Conservation (phyloP, 192 early-diverging fungal species). For the Linnemannia elongata region DNA sequence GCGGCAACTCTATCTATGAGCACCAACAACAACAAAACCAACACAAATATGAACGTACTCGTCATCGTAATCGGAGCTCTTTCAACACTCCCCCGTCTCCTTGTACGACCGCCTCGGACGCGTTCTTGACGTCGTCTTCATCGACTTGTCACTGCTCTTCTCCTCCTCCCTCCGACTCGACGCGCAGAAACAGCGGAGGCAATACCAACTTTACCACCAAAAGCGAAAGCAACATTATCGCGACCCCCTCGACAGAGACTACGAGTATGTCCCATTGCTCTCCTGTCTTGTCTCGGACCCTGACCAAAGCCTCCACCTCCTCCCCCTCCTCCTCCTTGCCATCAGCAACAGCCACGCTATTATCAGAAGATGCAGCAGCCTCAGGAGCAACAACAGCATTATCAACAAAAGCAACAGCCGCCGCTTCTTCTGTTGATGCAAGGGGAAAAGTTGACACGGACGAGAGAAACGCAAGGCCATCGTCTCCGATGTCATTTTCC, state of each 20-base stretch:
- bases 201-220: background rate
- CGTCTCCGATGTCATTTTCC: background rate
- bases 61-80: background rate
- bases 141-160: constrained; percentile 26
- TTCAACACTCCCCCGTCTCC: constrained; percentile 22
- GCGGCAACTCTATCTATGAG: background rate
- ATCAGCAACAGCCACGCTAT: background rate
- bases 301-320: background rate
- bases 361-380: background rate
- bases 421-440: background rate
- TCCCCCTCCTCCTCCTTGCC: background rate
- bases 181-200: background rate
- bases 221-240: background rate
- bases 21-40: background rate
- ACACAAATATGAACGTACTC: constrained; percentile 11
- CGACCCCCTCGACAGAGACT: background rate
- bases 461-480: background rate
- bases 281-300: constrained; percentile 23
- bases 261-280: constrained; percentile 43
- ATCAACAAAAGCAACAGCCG: background rate
- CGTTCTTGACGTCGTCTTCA: background rate
- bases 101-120: constrained; percentile 15
- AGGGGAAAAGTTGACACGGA: background rate
- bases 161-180: background rate
- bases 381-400: background rate